Base-by-base conservation (phyloP, 345 rosid genomes). In the Heritiera littoralis region DNA sequence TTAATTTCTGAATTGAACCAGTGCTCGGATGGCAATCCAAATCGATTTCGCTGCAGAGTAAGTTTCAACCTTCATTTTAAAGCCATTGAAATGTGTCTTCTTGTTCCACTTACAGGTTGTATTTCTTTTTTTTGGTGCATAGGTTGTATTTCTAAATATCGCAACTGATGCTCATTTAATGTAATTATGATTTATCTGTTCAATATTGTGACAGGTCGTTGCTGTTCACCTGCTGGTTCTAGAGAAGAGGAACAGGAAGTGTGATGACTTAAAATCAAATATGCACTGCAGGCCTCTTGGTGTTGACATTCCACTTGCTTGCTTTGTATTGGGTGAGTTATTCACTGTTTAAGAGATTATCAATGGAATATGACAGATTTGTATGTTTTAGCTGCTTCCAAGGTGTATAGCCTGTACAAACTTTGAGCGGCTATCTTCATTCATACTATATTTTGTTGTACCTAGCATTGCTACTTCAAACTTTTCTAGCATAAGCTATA, bases 291-390 rank as follows among this genome's bases (percentile, higher is more conserved):
- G 13, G 75, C 32, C 81, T 75, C 79, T 79, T 56, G 84, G 18
- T 82, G 74, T 95, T 63, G 85, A 88, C 77, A 91, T 95, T 84
- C 93, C 96, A 64, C 85, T 95, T 69, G 93, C 90, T 64, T 90
- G 93, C 66, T 89, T 95, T 89, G 83, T 89, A 72, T 76, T 93
- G 75, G 98, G 99, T 92, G 85, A 88, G 88, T 80, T 86, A 20
- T 78, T 74, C 10, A n/a, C 12, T 67, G n/a, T 48, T 51, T 52
- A 30, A 14, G 28, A 52, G 75, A 51, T 51, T 51, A 51, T 32
- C 28, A 0, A 32, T 52, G 61, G 30, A 32, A 15, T 72, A n/a
- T 15, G 28, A 52, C 56, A 6, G 14, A 51, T 52, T 72, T 72
- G 76, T 72, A 9, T 54, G 4, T 35, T 54, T 49, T 54, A 59